Conservation (phyloP, 257 asterid species). For the Capsicum baccatum region DNA sequence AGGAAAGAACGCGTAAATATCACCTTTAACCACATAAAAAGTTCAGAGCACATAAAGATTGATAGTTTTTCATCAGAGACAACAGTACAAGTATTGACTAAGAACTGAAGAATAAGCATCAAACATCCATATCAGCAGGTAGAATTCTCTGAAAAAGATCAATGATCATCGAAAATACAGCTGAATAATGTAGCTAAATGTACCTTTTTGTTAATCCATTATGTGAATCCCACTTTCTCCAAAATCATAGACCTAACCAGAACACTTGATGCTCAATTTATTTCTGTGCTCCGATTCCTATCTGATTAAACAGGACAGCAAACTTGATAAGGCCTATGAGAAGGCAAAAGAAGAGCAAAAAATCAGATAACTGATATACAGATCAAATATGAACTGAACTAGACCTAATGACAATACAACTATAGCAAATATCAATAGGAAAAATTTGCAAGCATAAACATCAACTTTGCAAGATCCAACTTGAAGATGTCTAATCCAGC, state of each 20-base stretch:
- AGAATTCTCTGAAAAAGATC: not conserved
- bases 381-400: slow-evolving; percentile 1
- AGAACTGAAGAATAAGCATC: not conserved
- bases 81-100: not conserved
- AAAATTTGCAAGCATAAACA: not conserved
- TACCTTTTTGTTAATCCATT: slow-evolving; percentile 12
- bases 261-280: not conserved
- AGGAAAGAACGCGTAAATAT: not conserved
- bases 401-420: not conserved
- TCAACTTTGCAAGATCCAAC: not conserved
- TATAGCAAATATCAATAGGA: slow-evolving; percentile 3
- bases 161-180: not conserved
- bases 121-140: not conserved
- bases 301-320: not conserved
- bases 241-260: not conserved
- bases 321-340: not conserved
- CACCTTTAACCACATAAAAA: not conserved
- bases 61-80: not conserved
- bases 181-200: not conserved
- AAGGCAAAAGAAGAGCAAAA: not conserved
- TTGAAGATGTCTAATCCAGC: not conserved
- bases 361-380: not conserved
- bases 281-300: not conserved
- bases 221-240: not conserved
- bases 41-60: slow-evolving; percentile 19